Evolutionary conservation across 2,329 filamentous ascomycete genomes (phyloP).

Genomic region (Pseudogymnoascus sp.): DNA sequence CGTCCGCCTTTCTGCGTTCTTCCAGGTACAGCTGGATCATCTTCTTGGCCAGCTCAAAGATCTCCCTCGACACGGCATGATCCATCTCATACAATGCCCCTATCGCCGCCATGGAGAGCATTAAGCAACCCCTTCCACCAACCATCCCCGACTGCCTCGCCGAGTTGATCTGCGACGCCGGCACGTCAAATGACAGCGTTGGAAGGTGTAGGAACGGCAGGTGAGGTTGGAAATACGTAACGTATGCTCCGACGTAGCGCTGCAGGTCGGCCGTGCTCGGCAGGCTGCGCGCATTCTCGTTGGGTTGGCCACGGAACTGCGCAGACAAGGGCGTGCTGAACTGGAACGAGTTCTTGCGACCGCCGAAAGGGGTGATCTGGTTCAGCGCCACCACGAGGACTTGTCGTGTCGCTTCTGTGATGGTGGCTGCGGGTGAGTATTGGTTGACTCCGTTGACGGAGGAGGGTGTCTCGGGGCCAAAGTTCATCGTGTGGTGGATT

Average conservation of each 20-base stretch:
- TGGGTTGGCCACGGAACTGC: conserved; percentile 39
- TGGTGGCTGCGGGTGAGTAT: conserved; percentile 52
- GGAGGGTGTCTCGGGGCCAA: conserved; percentile 65
- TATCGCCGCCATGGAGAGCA: conserved; percentile 78
- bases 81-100: conserved; percentile 85
- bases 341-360: conserved; percentile 57
- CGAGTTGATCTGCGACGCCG: conserved; percentile 56
- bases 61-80: conserved; percentile 65
- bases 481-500: conserved; percentile 58
- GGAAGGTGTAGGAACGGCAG: conserved; percentile 90
- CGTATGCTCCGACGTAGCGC: conserved; percentile 82
- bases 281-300: conserved; percentile 50
- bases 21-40: conserved; percentile 92
- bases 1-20: conserved; percentile 78
- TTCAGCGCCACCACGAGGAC: conserved; percentile 52
- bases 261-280: conserved; percentile 81
- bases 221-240: conserved; percentile 89
- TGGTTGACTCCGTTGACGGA: conserved; percentile 58
- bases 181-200: conserved; percentile 81
- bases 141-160: conserved; percentile 50
- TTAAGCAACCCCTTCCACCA: conserved; percentile 77
- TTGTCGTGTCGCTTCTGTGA: conserved; percentile 56
- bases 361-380: conserved; percentile 47
- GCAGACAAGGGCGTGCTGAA: conserved; percentile 48
- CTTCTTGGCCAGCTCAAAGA: conserved; percentile 91